Evolutionary conservation across 495 filamentous ascomycete genomes (phyloP).

Genomic region (Astrothelium macrocarpum): DNA sequence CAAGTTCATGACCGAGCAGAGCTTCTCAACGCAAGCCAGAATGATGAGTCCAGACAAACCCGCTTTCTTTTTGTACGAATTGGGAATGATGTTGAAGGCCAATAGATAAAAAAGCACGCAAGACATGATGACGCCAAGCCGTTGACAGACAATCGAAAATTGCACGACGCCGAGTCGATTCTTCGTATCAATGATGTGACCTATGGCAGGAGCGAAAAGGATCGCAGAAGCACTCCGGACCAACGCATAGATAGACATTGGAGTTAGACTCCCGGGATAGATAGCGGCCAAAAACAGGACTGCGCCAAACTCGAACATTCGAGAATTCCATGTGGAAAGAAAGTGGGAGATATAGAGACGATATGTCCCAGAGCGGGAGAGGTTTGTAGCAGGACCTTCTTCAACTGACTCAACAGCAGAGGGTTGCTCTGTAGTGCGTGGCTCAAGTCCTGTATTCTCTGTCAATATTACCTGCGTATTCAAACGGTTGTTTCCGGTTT

Average conservation of each 20-base stretch:
- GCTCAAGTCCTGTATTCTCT: not conserved
- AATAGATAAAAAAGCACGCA: conserved; percentile 14
- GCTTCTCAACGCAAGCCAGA: conserved; percentile 50
- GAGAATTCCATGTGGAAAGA: conserved; percentile 62
- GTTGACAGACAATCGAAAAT: conserved; percentile 22
- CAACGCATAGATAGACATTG: conserved; percentile 26
- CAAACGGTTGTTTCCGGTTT: too few species aligned
- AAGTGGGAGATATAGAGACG: conserved; percentile 50
- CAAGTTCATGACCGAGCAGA: conserved; percentile 44
- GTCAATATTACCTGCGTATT: too few species aligned
- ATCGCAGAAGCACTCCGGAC: conserved; percentile 26
- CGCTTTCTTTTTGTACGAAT: not conserved
- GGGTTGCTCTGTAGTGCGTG: not conserved
- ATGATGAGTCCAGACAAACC: conserved; percentile 26
- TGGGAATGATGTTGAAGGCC: not conserved
- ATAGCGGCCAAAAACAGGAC: conserved; percentile 53
- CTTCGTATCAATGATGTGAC: conserved; percentile 16
- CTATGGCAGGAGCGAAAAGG: conserved; percentile 15
- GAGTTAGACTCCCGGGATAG: conserved; percentile 14
- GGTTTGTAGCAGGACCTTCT: not conserved
- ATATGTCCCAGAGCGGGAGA: not conserved
- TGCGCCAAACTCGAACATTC: conserved; percentile 57
- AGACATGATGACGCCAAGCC: conserved; percentile 16
- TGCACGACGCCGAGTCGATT: conserved; percentile 20
- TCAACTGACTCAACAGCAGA: not conserved